A percentile compares a stretch with the other conserved stretches of the same genome.
phyloP scores from a whole-genome alignment of 768 basidiomycete genomes.

The Galerina sulciceps region DNA sequence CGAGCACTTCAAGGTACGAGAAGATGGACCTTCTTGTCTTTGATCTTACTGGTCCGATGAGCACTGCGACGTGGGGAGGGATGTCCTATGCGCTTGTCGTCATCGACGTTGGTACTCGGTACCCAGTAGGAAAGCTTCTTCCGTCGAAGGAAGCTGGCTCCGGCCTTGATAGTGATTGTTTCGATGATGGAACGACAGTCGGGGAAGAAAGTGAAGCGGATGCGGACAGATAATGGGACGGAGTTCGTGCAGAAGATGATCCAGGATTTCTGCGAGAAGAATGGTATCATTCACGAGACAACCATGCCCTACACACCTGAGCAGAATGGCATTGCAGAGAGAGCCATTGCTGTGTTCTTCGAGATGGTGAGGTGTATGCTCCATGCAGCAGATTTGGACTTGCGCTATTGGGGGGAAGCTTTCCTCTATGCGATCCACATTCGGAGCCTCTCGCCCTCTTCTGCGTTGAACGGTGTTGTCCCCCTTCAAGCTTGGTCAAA shows the following conservation, averaged over 20 bases:
- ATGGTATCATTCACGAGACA: background rate
- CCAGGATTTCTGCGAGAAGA: background rate
- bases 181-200: background rate
- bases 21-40: background rate
- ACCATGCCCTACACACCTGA: background rate
- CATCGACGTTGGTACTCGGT: too few relatives aligned
- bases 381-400: constrained; percentile 12
- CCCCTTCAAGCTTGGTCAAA: constrained; percentile 21
- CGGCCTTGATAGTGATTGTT: too few relatives aligned
- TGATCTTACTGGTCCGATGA: constrained; percentile 2
- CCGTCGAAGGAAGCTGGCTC: background rate
- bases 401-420: constrained; percentile 25
- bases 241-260: constrained; percentile 3
- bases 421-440: constrained; percentile 23
- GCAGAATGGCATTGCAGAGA: constrained; percentile 5
- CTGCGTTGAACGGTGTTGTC: constrained; percentile 6
- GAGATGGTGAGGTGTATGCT: constrained; percentile 30
- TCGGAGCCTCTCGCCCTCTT: constrained; percentile 14
- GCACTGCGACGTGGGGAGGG: too few relatives aligned
- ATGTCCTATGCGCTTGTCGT: too few relatives aligned
- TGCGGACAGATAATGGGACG: constrained; percentile 1
- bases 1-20: background rate
- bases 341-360: constrained; percentile 3
- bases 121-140: background rate
- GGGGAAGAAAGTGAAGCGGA: background rate